phyloP scores from a whole-genome alignment of 2,329 filamentous ascomycete genomes.

The Ampelomyces quisqualis region DNA sequence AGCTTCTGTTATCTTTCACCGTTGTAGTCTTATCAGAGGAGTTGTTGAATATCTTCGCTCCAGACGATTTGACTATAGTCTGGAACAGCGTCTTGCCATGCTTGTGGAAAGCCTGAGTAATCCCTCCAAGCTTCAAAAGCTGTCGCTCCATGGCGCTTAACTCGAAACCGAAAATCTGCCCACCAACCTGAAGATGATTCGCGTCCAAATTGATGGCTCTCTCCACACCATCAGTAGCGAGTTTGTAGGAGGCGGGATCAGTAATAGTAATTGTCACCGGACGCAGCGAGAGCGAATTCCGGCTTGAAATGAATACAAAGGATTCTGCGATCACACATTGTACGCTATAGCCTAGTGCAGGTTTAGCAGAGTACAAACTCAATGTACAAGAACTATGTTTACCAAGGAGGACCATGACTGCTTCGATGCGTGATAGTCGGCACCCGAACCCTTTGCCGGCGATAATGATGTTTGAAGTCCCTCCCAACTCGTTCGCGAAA shows the following conservation, averaged over 20 bases:
- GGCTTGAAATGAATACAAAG: slow-evolving; percentile 51
- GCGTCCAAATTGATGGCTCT: slow-evolving; percentile 42
- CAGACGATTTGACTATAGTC: slow-evolving; percentile 5
- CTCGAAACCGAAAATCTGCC: slow-evolving; percentile 36
- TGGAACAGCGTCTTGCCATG: slow-evolving; percentile 31
- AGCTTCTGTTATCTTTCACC: neutral
- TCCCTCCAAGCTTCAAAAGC: slow-evolving; percentile 43
- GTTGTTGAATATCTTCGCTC: slow-evolving; percentile 7
- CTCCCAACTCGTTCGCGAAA: slow-evolving; percentile 44
- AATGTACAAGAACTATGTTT: slow-evolving; percentile 15
- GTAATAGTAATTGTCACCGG: slow-evolving; percentile 48
- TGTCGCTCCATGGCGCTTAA: slow-evolving; percentile 46
- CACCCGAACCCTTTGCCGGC: slow-evolving; percentile 51
- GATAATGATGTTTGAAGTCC: slow-evolving; percentile 47
- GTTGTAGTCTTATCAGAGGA: neutral
- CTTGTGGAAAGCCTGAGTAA: slow-evolving; percentile 44
- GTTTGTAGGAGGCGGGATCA: slow-evolving; percentile 45
- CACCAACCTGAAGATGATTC: slow-evolving; percentile 19
- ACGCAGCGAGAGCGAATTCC: slow-evolving; percentile 51
- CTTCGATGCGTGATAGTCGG: slow-evolving; percentile 50
- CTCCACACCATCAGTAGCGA: slow-evolving; percentile 36
- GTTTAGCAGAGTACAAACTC: neutral
- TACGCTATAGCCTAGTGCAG: slow-evolving; percentile 21
- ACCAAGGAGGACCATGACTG: slow-evolving; percentile 45
- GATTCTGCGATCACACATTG: slow-evolving; percentile 49